Evolutionary conservation across 1,284 basidiomycete genomes (phyloP).

Genomic region (Schizophyllum amplum): DNA sequence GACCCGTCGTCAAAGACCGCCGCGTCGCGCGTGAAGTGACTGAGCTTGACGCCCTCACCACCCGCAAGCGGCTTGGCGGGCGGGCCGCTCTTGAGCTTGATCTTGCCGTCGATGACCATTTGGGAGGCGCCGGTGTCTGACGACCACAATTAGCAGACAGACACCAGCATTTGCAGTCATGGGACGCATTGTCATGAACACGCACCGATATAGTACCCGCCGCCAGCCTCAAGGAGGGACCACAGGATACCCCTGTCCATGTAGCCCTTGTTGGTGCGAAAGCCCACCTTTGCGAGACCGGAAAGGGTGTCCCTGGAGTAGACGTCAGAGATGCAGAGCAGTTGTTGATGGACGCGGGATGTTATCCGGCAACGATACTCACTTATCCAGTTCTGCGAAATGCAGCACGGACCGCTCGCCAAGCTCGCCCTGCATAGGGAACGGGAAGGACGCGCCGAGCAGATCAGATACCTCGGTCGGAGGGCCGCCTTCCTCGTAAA

Average conservation of each 20-base stretch:
- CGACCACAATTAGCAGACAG: constrained; percentile 21
- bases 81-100: constrained; percentile 60
- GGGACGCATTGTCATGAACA: constrained; percentile 21
- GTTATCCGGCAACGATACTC: not conserved
- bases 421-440: constrained; percentile 26
- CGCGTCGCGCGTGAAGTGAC: constrained; percentile 40
- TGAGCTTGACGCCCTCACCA: constrained; percentile 26
- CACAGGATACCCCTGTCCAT: constrained; percentile 23
- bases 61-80: not conserved
- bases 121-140: constrained; percentile 58
- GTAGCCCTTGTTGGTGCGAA: constrained; percentile 21
- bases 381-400: constrained; percentile 21
- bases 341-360: not conserved
- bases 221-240: constrained; percentile 23
- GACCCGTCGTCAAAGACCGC: constrained; percentile 59
- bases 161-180: constrained; percentile 10
- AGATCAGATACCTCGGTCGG: constrained; percentile 45
- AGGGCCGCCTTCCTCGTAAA: constrained; percentile 37
- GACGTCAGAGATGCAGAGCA: not conserved
- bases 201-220: constrained; percentile 38
- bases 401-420: constrained; percentile 10
- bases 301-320: constrained; percentile 23
- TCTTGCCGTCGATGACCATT: constrained; percentile 57
- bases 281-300: constrained; percentile 20
- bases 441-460: constrained; percentile 43